These are phyloP conservation scores for Monilinia fructigena DNA, from an alignment of 2,329 filamentous ascomycete genomes.

Conservation along the genomic window DNA sequence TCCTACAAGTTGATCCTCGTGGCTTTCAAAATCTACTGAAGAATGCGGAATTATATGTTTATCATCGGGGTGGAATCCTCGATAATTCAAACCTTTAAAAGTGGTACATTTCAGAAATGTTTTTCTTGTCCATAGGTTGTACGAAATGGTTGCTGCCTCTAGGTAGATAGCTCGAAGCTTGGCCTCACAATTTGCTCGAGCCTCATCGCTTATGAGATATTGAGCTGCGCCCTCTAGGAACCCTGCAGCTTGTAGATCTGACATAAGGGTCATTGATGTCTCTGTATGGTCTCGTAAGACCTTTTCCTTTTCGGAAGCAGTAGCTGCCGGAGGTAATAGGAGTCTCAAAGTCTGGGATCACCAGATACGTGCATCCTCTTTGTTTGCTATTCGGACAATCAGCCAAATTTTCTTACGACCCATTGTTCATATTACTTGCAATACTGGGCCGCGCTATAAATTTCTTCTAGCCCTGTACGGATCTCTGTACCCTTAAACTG, in stretches of 20 bases:
- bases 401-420: not conserved
- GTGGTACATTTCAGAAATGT: slow-evolving; percentile 19
- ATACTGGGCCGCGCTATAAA: not conserved
- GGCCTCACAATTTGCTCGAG: not conserved
- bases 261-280: slow-evolving; percentile 1
- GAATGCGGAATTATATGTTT: slow-evolving; percentile 19
- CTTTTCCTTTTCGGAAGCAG: slow-evolving; percentile 16
- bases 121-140: slow-evolving; percentile 30
- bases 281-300: slow-evolving; percentile 8
- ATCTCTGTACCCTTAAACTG: not conserved
- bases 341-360: slow-evolving; percentile 30
- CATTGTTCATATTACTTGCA: not conserved
- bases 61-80: slow-evolving; percentile 21
- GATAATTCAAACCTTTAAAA: slow-evolving; percentile 3
- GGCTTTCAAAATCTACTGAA: slow-evolving; percentile 25
- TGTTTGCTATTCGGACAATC: slow-evolving; percentile 22
- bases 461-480: not conserved
- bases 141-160: slow-evolving; percentile 26
- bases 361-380: slow-evolving; percentile 29
- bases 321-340: slow-evolving; percentile 22
- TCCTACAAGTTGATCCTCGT: slow-evolving; percentile 25
- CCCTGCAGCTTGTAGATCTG: slow-evolving; percentile 16
- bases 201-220: slow-evolving; percentile 17
- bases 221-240: slow-evolving; percentile 24
- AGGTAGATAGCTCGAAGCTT: slow-evolving; percentile 25